Base-by-base conservation (phyloP, 2,329 filamentous ascomycete genomes). In the Aspergillus arachidicola region DNA sequence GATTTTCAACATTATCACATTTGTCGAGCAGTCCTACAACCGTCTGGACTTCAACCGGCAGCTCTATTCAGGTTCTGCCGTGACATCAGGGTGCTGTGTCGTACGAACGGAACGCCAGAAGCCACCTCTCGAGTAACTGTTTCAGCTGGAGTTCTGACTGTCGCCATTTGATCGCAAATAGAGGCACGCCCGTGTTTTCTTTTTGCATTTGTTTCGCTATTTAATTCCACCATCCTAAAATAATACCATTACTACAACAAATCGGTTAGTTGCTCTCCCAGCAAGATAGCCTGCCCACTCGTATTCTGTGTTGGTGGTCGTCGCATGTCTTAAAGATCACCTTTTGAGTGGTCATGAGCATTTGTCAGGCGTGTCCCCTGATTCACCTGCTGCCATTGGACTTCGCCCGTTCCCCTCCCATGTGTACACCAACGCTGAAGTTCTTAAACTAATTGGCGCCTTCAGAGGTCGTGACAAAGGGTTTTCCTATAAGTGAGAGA, bases 361-460 rank as follows among this genome's bases (percentile, higher is more conserved):
- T 30, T 41, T 26, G 53, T 57, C 59, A 58, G 64, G 57, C 46
- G 55, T 36, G 61, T 66, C 64, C 64, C 34, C 65, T 70, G 65
- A 67, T 71, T 65, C 67, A 65, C 58, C 34, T 38, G 38, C 51
- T 48, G 41, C 46, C 21, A 51, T 55, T 28, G 16, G 46, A 28
- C 32, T 61, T 36, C 21, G 57, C 38, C n/a, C 51, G 11, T 38
- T 55, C 14, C n/a, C 51, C 32, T 23, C 28, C 9, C n/a, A 38
- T 19, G 21, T 38, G 32, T 58, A 59, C 38, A 59, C 41, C n/a
- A 56, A 59, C 28, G 6, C 45, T n/a, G 16, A 16, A 51, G 16
- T 51, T 34, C 48, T 32, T 51, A 32, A 51, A 51, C 48, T 51
- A 51, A 51, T 16, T 45, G 46, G 28, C 64, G 56, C 57, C 46